Base-by-base conservation (phyloP, 371 early-diverging fungal species). In the Mucor circinelloides region DNA sequence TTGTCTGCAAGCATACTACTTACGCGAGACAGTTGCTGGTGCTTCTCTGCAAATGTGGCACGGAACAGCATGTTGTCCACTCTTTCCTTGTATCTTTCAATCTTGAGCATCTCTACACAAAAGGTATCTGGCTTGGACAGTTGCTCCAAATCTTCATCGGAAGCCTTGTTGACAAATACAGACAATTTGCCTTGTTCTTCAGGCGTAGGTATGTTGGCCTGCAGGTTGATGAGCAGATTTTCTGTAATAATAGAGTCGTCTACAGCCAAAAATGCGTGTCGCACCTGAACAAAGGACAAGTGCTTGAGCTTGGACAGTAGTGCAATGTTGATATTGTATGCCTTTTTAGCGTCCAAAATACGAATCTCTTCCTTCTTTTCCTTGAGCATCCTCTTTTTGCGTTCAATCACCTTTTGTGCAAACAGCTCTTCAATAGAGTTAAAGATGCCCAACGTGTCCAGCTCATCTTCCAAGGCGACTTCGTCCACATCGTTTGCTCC, bases 121-220 rank as follows among this genome's bases (percentile, higher is more conserved):
- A 97, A 97, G 23, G 85, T 80, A 52, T 97, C 97, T 2, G 97
- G 88, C 27, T 84, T 74, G n/a, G 92, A 87, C 23, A 97, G 78
- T 6, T 81, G 84, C 59, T 81, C 77, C 58, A 86, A 71, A 38
- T 89, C 88, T n/a, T 91, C 89, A 8, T 85, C 87, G 0, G 86
- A 71, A 6, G 86, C 88, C 28, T 90, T 88, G 60, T 88, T 90
- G 10, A 80, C 77, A 77, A 90, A 92, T 12, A 87, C 88, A 4
- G 89, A 77, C 23, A 95, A 73, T 48, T 86, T 82, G 5, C 90
- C 93, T 72, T 87, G 83, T 66, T 95, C 95, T 56, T 93, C 94
- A 2, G 88, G 75, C 0, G 92, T 90, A 6, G 94, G 93, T 21
- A 86, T 79, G 77, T 84, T 87, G 1, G 71, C 80, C 58, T 91